Conservation (phyloP, 768 basidiomycete genomes). For the Trametes cinnabarina region DNA sequence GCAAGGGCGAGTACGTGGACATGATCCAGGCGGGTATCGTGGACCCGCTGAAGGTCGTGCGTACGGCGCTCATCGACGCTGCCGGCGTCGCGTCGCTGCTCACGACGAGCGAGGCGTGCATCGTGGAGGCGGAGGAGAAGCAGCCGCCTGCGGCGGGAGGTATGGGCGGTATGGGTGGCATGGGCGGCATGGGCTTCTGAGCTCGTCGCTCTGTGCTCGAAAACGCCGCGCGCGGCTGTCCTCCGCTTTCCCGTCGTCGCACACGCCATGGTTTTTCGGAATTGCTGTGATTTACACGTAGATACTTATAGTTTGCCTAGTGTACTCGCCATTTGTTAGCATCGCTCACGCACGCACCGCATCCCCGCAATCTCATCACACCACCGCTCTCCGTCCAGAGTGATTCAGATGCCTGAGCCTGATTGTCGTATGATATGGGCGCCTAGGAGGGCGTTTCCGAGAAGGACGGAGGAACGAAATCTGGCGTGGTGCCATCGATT, state of each 20-base stretch:
- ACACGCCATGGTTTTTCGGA: not conserved
- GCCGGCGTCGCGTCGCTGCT: constrained; percentile 90
- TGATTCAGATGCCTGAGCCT: no score
- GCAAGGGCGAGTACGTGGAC: constrained; percentile 89
- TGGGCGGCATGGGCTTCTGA: constrained; percentile 20
- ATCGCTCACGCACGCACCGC: not conserved
- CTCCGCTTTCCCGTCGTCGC: not conserved
- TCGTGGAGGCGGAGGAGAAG: constrained; percentile 89
- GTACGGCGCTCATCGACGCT: constrained; percentile 90
- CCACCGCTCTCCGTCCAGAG: no score
- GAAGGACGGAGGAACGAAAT: not conserved
- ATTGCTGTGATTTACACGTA: not conserved
- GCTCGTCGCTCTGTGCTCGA: not conserved
- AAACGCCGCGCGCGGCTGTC: not conserved
- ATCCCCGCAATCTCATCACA: no score
- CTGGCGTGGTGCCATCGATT: not conserved
- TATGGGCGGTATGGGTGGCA: constrained; percentile 50
- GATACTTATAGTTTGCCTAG: not conserved
- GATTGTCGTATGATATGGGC: no score
- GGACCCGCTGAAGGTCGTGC: constrained; percentile 93
- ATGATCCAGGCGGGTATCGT: constrained; percentile 95
- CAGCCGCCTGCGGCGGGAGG: constrained; percentile 57
- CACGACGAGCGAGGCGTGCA: constrained; percentile 89
- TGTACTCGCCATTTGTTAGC: not conserved
- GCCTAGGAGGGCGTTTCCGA: not conserved